A percentile compares a stretch with the other conserved stretches of the same genome.
Evolutionary conservation across 441 rosid species (phyloP).

Genomic region (Kokia cookei): DNA sequence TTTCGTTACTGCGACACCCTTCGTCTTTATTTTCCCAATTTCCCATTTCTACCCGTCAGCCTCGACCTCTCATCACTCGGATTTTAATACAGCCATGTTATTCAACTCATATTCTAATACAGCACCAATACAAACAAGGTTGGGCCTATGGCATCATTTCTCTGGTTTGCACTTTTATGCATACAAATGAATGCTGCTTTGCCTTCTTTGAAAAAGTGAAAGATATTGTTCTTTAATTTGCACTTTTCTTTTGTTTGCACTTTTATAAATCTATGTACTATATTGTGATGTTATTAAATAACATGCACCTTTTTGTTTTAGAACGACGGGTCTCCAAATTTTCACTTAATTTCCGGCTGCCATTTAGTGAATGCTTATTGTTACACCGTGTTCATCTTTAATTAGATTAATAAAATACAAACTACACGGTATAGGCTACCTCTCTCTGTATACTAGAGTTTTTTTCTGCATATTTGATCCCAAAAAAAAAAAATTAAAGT

Average conservation of each 20-base stretch:
- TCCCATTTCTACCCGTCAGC: constrained; percentile 9
- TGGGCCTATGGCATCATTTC: too few relatives aligned
- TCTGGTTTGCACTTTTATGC: not conserved
- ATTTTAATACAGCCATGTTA: too few relatives aligned
- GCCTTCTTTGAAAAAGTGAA: not conserved
- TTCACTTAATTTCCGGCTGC: not conserved
- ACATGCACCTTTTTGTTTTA: not conserved
- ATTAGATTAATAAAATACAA: too few relatives aligned
- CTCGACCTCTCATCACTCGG: too few relatives aligned
- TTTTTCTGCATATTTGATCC: not conserved
- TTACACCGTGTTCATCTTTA: not conserved
- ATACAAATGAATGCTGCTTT: not conserved
- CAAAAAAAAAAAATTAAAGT: not conserved
- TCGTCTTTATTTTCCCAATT: constrained; percentile 7
- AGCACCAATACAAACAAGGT: not conserved
- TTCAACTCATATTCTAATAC: not conserved
- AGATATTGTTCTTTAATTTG: not conserved
- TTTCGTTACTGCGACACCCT: constrained; percentile 15
- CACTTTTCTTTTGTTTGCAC: not conserved
- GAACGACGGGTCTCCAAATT: not conserved
- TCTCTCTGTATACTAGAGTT: not conserved
- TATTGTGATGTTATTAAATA: not conserved
- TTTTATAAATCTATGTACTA: not conserved
- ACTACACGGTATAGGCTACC: too few relatives aligned
- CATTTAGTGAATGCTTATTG: not conserved